Evolutionary conservation across 1,284 basidiomycete species (phyloP), one percentile per base, ranked within the genome.

Genomic region (Fomes fomentarius): DNA sequence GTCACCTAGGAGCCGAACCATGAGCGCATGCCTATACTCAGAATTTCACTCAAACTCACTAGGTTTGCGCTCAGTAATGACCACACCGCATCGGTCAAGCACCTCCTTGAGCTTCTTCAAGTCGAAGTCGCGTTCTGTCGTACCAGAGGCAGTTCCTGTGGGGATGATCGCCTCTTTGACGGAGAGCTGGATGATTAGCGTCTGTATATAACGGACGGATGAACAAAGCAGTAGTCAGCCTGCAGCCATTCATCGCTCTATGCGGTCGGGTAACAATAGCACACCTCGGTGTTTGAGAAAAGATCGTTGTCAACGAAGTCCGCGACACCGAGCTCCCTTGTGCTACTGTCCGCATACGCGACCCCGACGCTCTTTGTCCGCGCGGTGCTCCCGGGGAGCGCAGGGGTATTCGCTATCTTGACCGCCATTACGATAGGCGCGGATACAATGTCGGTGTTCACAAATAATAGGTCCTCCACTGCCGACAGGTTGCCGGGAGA

Each of bases 261-360:
- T 14, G 17, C 21, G 19, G 21, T 25, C 11, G 17, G n/a, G 14
- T 7, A 14, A 42, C 11, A 31, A 26, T 31, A 12, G 56, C 74
- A 43, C 52, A 94, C 94, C 79, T 99, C 96, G 3, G 91, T 90
- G 68, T 99, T 99, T 1, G 93, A 95, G 72, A 96, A 98, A 11
- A 96, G 77, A 59, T 99, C 97, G 65, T 96, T 97, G 68, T 99
- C 97, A 1, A 89, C 85, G 65, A 93, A 99, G 61, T 99, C 94
- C 15, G 93, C 81, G 0, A 89, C 84, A 6, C 91, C 91, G 4
- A 93, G 76, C 63, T 89, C 81, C 15, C 89, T 80, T 1, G 81
- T 73, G 56, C 75, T 98, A 0, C 90, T 87, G 66, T 93, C 89
- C 0, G 90, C 90, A 63, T 88, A 93, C 0, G 90, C 89, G 33